Conservation (phyloP, 257 asterid genomes). For the Solanum clarkiae region DNA sequence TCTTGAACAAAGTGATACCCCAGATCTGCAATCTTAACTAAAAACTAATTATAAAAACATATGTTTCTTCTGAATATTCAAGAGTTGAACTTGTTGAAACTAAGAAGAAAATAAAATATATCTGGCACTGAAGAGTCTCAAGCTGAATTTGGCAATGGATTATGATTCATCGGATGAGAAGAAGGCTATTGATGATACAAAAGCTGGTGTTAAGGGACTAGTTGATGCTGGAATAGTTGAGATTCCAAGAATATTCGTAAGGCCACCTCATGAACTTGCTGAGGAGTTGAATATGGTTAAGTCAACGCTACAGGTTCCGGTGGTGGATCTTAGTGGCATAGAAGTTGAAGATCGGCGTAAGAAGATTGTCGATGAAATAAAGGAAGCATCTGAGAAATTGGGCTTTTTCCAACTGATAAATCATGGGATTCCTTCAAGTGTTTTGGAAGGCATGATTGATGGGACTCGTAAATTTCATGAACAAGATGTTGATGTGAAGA, state of each 20-base stretch:
- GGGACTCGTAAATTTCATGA: conserved; percentile 52
- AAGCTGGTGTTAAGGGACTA: conserved; percentile 12
- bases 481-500: conserved; percentile 40
- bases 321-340: conserved; percentile 33
- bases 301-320: conserved; percentile 22
- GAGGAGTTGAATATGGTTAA: conserved; percentile 11
- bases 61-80: background rate
- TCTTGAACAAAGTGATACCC: background rate
- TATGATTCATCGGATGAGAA: background rate
- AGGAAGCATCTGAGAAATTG: conserved; percentile 37
- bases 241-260: conserved; percentile 17
- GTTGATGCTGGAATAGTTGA: conserved; percentile 11
- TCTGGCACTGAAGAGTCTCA: background rate
- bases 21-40: background rate
- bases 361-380: conserved; percentile 16
- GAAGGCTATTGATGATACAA: conserved; percentile 12
- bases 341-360: conserved; percentile 1
- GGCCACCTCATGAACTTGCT: conserved; percentile 24
- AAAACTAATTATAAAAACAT: background rate
- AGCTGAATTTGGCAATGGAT: background rate
- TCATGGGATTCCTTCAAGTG: conserved; percentile 36
- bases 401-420: conserved; percentile 52
- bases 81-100: background rate
- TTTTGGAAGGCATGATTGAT: conserved; percentile 38
- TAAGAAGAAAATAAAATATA: background rate